Percentiles rank a stretch among this genome's conserved stretches.
Evolutionary conservation across 164 flowering plant species (phyloP).

Genomic region (Macadamia integrifolia): DNA sequence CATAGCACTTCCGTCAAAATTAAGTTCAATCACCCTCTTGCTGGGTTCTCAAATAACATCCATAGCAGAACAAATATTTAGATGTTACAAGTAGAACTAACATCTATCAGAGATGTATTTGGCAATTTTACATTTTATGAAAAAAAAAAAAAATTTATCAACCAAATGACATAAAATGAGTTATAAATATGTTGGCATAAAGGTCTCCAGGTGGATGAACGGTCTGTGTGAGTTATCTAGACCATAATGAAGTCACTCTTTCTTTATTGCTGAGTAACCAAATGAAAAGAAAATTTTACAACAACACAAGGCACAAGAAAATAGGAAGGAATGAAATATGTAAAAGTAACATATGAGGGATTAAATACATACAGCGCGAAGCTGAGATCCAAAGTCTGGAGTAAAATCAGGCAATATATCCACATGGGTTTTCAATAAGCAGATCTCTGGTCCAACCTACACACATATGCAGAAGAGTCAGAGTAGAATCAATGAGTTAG

Average conservation of each 20-base stretch:
- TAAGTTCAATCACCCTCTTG: neutral
- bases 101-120: too few relatives aligned
- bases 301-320: neutral
- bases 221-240: too few relatives aligned
- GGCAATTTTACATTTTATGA: too few relatives aligned
- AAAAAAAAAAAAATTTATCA: too few relatives aligned
- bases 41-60: too few relatives aligned
- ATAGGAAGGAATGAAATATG: neutral
- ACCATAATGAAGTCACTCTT: neutral
- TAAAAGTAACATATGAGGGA: neutral
- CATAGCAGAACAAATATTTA: too few relatives aligned
- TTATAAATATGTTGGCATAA: too few relatives aligned
- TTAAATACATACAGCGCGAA: constrained; percentile 55
- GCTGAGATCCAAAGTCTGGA: constrained; percentile 83
- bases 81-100: too few relatives aligned
- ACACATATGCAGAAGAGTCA: constrained; percentile 6
- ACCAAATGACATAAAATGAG: too few relatives aligned
- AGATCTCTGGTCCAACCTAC: constrained; percentile 97
- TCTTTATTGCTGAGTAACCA: neutral
- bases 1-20: neutral
- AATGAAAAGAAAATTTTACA: neutral
- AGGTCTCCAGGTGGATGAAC: too few relatives aligned
- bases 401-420: constrained; percentile 95
- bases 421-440: constrained; percentile 91
- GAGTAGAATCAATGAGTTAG: neutral